These are phyloP conservation scores for Pistacia integerrima DNA, from an alignment of 345 rosid species.

Conservation along the genomic window DNA sequence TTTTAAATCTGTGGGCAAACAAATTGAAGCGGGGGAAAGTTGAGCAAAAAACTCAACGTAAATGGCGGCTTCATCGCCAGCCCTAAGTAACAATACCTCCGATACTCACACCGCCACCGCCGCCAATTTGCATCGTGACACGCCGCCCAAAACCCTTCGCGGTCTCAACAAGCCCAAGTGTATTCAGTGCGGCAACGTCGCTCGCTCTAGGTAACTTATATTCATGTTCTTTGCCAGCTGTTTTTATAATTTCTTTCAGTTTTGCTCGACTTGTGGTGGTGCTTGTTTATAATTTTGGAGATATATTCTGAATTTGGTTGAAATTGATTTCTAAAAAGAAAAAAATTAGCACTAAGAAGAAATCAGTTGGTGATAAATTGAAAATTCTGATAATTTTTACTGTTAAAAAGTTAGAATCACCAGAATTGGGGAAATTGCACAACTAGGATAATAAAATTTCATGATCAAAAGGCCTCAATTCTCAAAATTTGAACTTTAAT, in stretches of 20 bases:
- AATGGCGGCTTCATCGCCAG: conserved; percentile 69
- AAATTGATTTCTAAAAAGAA: neutral
- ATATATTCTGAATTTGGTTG: neutral
- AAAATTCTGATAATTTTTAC: neutral
- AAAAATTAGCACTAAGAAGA: neutral
- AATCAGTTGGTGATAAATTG: neutral
- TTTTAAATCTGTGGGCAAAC: conserved; percentile 13
- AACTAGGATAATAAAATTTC: neutral
- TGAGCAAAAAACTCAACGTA: neutral
- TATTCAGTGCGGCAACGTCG: conserved; percentile 94
- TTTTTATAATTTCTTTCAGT: neutral
- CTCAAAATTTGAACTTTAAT: neutral
- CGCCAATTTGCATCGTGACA: conserved; percentile 29
- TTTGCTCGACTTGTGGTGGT: neutral
- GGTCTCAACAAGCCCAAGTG: conserved; percentile 98
- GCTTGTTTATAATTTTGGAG: conserved; percentile 5
- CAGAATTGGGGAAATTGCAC: conserved; percentile 2
- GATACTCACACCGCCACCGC: conserved; percentile 31
- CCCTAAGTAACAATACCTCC: conserved; percentile 33
- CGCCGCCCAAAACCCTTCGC: conserved; percentile 79
- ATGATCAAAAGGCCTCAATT: neutral
- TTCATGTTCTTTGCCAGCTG: neutral
- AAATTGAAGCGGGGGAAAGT: conserved; percentile 18
- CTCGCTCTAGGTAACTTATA: conserved; percentile 75
- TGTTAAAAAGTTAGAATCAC: neutral